A percentile compares a stretch with the other conserved stretches of the same genome.
phyloP scores from a whole-genome alignment of 2,329 filamentous ascomycete genomes.

The Fragosphaeria purpurea region DNA sequence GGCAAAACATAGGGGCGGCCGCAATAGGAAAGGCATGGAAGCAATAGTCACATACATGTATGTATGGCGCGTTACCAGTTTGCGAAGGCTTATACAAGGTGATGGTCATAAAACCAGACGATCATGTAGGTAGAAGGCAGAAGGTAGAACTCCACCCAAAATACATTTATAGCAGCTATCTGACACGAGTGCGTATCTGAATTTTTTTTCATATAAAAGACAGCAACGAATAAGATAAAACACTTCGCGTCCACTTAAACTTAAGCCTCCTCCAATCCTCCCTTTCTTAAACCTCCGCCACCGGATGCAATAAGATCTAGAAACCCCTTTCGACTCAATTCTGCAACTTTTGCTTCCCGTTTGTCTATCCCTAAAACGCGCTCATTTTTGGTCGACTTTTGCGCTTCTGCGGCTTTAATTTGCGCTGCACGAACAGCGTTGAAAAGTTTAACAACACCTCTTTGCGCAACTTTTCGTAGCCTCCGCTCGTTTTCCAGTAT shows the following conservation, averaged over 20 bases:
- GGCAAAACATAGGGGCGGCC: background rate
- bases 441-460: constrained; percentile 92
- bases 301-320: constrained; percentile 73
- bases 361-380: constrained; percentile 70
- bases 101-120: no score
- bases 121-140: no score
- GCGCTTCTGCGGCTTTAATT: constrained; percentile 73
- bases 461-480: constrained; percentile 77
- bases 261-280: constrained; percentile 46
- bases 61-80: no score
- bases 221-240: background rate
- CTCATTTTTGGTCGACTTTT: constrained; percentile 56
- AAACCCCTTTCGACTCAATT: constrained; percentile 97
- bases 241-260: no score
- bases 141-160: no score
- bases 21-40: no score
- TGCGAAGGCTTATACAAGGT: no score
- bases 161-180: no score
- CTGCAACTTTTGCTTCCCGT: constrained; percentile 78
- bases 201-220: background rate
- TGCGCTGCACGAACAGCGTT: constrained; percentile 91
- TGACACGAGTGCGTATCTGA: no score
- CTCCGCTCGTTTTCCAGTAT: constrained; percentile 65
- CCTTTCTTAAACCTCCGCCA: constrained; percentile 49
- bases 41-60: no score